These are phyloP conservation scores for Blumeria graminis DNA, from an alignment of 2,329 filamentous ascomycete genomes.

Conservation along the genomic window DNA sequence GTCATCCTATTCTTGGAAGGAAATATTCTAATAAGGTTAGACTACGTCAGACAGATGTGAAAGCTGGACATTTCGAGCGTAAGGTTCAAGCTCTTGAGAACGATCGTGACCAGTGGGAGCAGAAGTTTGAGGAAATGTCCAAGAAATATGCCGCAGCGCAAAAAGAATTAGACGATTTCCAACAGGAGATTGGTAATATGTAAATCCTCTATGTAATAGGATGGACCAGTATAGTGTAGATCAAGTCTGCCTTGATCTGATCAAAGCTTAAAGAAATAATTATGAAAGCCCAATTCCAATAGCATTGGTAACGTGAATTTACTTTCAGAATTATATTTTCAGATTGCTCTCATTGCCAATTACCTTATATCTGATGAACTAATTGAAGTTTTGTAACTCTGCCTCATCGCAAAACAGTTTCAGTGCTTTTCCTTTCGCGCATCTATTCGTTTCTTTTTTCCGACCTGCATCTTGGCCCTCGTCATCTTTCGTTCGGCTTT, in stretches of 20 bases:
- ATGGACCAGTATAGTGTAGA: background rate
- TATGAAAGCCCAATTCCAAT: background rate
- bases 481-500: conserved; percentile 63
- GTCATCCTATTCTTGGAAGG: background rate
- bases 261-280: too few relatives aligned
- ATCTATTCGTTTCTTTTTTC: conserved; percentile 21
- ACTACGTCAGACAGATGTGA: conserved; percentile 96
- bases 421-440: conserved; percentile 13
- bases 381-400: too few relatives aligned
- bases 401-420: background rate
- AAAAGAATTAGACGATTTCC: conserved; percentile 81
- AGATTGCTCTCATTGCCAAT: too few relatives aligned
- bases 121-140: conserved; percentile 93
- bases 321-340: background rate
- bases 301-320: background rate
- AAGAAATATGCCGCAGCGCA: conserved; percentile 66
- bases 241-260: background rate
- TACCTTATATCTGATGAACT: too few relatives aligned
- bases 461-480: conserved; percentile 45
- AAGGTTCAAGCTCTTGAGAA: conserved; percentile 93
- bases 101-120: conserved; percentile 82
- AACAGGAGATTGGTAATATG: conserved; percentile 80
- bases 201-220: conserved; percentile 19
- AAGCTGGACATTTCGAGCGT: conserved; percentile 96
- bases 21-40: conserved; percentile 22